Evolutionary conservation across 2,329 filamentous ascomycete genomes (phyloP), one percentile per base, ranked within the genome.

Genomic region (Fusarium dlaminii): DNA sequence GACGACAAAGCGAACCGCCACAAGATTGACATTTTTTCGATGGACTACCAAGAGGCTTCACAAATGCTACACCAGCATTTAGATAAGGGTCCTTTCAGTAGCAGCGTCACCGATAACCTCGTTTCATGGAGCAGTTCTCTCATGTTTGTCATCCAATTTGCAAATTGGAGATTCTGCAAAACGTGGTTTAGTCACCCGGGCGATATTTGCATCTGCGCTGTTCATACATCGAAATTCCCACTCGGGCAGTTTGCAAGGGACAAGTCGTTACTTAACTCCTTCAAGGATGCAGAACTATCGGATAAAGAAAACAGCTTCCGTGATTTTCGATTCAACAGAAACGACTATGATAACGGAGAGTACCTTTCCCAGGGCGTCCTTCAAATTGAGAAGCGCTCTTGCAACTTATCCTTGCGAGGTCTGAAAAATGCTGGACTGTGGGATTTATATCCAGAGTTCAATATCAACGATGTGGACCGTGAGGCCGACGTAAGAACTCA

Each of bases 51-150:
- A 29, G 0, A 22, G 2, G 29, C 46, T 8, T 54, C 57, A 0
- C 8, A 24, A 2, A 43, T 40, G 51, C 2, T 66, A 0, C n/a
- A 64, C 0, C 3, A 20, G 0, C 63, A 64, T 29, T 15, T 66
- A 1, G 0, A 1, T 5, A 43, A 22, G 30, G 14, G 15, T 1
- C 3, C 1, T 6, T 40, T 10, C 6, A 10, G 1, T 1, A 18
- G 0, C 11, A 2, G 1, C 2, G 1, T 1, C 15, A 34, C 18
- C 0, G 8, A 45, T 0, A 67, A 67, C 2, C 39, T 66, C 6
- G 39, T 66, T 3, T 68, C 62, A 0, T 66, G 52, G 62, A 68
- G 39, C 5, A 68, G 45, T 3, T 68, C 51, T 1, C 20, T 66
- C 3, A 12, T 59, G 1, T 39, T 24, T 32, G 60, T 34, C 2